Base-by-base conservation (phyloP, 2,329 filamentous ascomycete species). In the Neocucurbitaria cava region DNA sequence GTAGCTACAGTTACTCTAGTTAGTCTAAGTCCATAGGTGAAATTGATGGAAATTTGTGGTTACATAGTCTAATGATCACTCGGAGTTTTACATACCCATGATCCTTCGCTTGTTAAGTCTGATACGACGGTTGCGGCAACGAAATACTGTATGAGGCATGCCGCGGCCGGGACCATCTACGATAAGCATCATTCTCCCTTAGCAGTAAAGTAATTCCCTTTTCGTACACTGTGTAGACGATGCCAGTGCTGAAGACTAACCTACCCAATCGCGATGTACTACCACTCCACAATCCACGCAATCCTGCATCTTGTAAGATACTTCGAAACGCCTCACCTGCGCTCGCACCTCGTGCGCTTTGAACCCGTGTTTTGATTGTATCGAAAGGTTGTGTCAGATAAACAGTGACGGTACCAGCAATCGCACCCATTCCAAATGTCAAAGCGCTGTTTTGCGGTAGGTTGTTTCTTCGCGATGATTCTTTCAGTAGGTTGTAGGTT, bases 401-500 rank as follows among this genome's bases (percentile, higher is more conserved):
- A 0, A 78, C 76, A 0, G 78, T 78, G 5, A 72, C 53, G 13
- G 52, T 53, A 5, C 71, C 72, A 10, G 72, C 71, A 23, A 68
- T 31, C 1, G 70, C 69, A 13, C 71, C 71, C 8, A 62, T 64
- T 0, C 59, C 61, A 46, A 75, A 72, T 0, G 66, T 69, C 30
- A 59, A 49, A 2, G 57, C 58, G 5, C 56, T 67, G 21, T 61
- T 69, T 31, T 68, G 64, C 1, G 67, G 54, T 5, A 68, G 39
- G 2, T 66, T 62, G 9, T 64, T 51, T 11, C 46, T 54, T 30
- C 54, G 49, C 13, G 62, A 58, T 15, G 67, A 58, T 39, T 80
- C 77, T 18, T 77, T 78, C 39, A 83, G 62, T 20, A 79, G 71
- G 49, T 82, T 83, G 67, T 83, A 83, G 2, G 75, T 77, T 0